Evolutionary conservation across 1,139 yeast species (phyloP), one percentile per base, ranked within the genome.

Genomic region (Lipomyces yarrowii): DNA sequence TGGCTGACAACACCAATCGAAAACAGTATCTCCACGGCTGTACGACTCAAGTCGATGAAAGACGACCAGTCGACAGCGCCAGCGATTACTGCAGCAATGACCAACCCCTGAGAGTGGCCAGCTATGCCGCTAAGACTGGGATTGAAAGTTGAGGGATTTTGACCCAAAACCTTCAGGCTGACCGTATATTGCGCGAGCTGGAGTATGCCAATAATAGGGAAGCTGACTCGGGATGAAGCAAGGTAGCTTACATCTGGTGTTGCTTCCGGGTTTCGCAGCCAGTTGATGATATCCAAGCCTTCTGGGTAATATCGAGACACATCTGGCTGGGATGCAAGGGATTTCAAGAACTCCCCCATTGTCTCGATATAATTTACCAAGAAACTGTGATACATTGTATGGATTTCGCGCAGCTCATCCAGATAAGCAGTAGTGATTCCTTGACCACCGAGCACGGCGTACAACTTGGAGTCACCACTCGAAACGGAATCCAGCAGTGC

Each of bases 401-500:
- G 88, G 69, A 92, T 79, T 73, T 92, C 96, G 78, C 97, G 87
- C 76, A 94, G 86, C 82, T 96, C 99, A 77, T 93, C 98, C 76
- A 94, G 94, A 82, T 92, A 94, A 77, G 94, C 98, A 76, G 94
- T 98, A 61, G 96, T 88, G 81, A 91, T 93, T 81, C 99, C 99
- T 83, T 94, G 99, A 75, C 99, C 99, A 77, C 99, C 99, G 75
- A 94, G 96, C 71, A 94, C 87, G 70, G 98, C 97, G 69, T 85
- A 87, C 67, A 92, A 79, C 69, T 83, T 81, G 64, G 96, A 92
- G 57, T 80, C 75, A 51, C 82, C 80, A 60, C 82, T 80, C 68
- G 80, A 80, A 33, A 84, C 78, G 46, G 94, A 85, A 73, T 87
- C 82, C 74, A 87, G 81, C 62, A 88, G 79, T 21, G 93, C 89